Evolutionary conservation across 73 alveolate genomes (phyloP).

Genomic region (Halteria grandinella): DNA sequence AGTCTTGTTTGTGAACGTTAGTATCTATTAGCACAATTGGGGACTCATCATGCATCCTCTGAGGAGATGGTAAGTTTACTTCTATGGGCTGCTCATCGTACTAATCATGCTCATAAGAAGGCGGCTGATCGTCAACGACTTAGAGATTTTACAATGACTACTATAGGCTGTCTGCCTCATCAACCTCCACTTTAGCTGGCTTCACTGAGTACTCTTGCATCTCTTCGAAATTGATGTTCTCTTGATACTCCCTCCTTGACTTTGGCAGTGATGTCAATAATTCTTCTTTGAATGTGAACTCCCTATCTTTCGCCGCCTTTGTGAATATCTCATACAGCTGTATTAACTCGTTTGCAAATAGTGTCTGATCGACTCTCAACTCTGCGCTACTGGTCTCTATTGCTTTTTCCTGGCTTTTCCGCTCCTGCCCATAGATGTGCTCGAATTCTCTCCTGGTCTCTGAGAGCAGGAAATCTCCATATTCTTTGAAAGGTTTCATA

Average conservation of each 20-base stretch:
- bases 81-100: no score
- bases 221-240: slow-evolving; percentile 9
- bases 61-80: no score
- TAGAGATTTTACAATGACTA: no score
- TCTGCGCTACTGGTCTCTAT: neutral
- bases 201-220: no score
- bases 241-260: slow-evolving; percentile 21
- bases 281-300: neutral
- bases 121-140: no score
- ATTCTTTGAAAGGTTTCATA: neutral
- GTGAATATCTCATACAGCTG: neutral
- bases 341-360: slow-evolving; percentile 29
- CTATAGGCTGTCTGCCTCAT: no score
- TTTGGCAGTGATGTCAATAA: slow-evolving; percentile 5
- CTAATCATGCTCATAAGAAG: no score
- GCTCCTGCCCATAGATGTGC: slow-evolving; percentile 8
- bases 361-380: neutral
- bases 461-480: slow-evolving; percentile 6
- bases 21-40: no score
- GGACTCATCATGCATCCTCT: no score
- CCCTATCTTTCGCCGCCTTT: neutral
- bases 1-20: no score
- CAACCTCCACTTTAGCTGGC: no score
- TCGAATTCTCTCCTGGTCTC: neutral
- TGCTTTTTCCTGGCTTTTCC: neutral